A percentile compares a stretch with the other conserved stretches of the same genome.
phyloP scores from a whole-genome alignment of 495 filamentous ascomycete species.

The Hypoxylon trugodes region DNA sequence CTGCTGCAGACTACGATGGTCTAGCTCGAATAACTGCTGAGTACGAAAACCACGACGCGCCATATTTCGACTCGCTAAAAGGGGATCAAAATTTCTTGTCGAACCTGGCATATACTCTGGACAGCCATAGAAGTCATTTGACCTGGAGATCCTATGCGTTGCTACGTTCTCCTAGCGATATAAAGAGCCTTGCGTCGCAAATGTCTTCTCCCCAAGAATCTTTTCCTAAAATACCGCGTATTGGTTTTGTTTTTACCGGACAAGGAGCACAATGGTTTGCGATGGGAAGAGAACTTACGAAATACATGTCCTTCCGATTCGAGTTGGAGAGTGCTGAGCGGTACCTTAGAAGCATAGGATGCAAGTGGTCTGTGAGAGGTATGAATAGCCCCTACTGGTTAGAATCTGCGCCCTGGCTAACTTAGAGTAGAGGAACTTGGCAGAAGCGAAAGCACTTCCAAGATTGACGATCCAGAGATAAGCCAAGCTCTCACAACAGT shows the following conservation, averaged over 20 bases:
- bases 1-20: neutral
- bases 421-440: neutral
- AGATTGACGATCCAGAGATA: neutral
- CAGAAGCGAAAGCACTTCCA: neutral
- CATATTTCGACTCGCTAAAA: neutral
- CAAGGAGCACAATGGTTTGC: conserved; percentile 53
- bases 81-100: neutral
- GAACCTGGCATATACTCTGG: conserved; percentile 24
- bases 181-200: neutral
- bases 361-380: neutral
- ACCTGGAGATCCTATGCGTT: neutral
- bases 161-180: neutral
- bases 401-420: no score
- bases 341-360: neutral
- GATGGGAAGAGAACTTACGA: conserved; percentile 50
- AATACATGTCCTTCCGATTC: no score
- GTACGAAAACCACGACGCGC: neutral
- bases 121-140: neutral
- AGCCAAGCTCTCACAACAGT: neutral
- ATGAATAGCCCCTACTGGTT: no score
- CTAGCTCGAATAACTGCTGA: neutral
- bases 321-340: neutral
- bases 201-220: neutral
- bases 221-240: neutral
- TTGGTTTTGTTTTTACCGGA: conserved; percentile 47